Evolutionary conservation across 306 rosid species (phyloP).

Genomic region (Lathyrus oleraceus): DNA sequence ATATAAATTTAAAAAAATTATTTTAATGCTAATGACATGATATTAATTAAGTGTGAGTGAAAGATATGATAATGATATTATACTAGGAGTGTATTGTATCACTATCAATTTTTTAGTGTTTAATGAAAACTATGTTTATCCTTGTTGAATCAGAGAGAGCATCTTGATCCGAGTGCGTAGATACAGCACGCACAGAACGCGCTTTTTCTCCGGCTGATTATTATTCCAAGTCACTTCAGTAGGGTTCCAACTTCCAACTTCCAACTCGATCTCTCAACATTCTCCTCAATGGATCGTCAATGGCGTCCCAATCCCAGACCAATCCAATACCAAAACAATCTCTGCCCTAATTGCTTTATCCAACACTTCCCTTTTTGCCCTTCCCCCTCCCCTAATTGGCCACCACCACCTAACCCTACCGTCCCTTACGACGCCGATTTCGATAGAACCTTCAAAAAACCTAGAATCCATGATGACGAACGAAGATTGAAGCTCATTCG

Average conservation of each 20-base stretch:
- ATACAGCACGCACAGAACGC: no score
- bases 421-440: conserved; percentile 43
- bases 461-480: conserved; percentile 62
- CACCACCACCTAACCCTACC: conserved; percentile 8
- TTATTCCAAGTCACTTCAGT: neutral
- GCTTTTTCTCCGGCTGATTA: neutral
- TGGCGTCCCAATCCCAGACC: conserved; percentile 40
- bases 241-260: neutral
- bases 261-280: neutral
- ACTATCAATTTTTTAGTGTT: no score
- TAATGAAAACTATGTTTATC: no score
- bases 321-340: conserved; percentile 17
- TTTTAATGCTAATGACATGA: no score
- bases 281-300: conserved; percentile 37
- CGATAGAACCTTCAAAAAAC: conserved; percentile 64
- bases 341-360: conserved; percentile 33
- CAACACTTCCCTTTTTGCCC: conserved; percentile 44
- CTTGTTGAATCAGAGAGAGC: no score
- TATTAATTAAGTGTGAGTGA: no score
- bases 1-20: no score
- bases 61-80: no score
- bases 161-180: no score
- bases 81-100: no score
- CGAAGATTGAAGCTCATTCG: conserved; percentile 80
- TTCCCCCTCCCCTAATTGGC: conserved; percentile 34